Conservation (phyloP, 1,284 basidiomycete species). For the Pseudozyma sp. region DNA sequence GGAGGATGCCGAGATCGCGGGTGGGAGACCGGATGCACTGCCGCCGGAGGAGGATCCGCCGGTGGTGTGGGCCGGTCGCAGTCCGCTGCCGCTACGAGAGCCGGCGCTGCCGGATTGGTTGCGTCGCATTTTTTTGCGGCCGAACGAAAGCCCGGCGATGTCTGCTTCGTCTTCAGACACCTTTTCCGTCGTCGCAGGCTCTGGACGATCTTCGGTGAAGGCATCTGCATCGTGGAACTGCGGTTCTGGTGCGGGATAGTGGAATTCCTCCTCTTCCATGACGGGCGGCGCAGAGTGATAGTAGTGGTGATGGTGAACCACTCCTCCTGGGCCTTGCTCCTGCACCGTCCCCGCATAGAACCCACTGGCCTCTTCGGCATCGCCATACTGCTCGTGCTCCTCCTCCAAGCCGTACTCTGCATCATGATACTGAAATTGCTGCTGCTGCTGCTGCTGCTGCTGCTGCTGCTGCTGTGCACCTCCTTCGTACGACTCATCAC, state of each 20-base stretch:
- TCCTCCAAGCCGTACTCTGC: slow-evolving; percentile 11
- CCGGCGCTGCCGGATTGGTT: slow-evolving; percentile 25
- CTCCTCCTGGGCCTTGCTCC: slow-evolving; percentile 35
- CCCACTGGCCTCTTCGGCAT: slow-evolving; percentile 32
- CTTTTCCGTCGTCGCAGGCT: slow-evolving; percentile 9
- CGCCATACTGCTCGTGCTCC: slow-evolving; percentile 36
- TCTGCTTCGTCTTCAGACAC: slow-evolving; percentile 60
- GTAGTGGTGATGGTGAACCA: slow-evolving; percentile 62
- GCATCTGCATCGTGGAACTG: not conserved
- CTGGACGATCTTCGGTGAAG: not conserved
- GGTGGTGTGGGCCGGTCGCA: slow-evolving; percentile 9
- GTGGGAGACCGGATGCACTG: slow-evolving; percentile 20
- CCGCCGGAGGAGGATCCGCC: slow-evolving; percentile 36
- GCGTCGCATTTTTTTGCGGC: slow-evolving; percentile 34
- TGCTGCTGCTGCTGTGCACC: slow-evolving; percentile 9
- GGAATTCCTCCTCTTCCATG: slow-evolving; percentile 11
- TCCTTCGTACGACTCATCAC: slow-evolving; percentile 9
- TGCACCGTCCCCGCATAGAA: slow-evolving; percentile 32
- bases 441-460: not conserved
- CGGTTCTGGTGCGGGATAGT: slow-evolving; percentile 4
- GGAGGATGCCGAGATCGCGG: slow-evolving; percentile 9
- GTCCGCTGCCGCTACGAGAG: slow-evolving; percentile 26
- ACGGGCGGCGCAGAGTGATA: slow-evolving; percentile 40
- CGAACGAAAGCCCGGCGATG: slow-evolving; percentile 58
- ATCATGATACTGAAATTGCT: slow-evolving; percentile 25